A percentile compares a stretch with the other conserved stretches of the same genome.
phyloP scores from a whole-genome alignment of 352 stramenopile genomes.

The Ophiocytium majus region DNA sequence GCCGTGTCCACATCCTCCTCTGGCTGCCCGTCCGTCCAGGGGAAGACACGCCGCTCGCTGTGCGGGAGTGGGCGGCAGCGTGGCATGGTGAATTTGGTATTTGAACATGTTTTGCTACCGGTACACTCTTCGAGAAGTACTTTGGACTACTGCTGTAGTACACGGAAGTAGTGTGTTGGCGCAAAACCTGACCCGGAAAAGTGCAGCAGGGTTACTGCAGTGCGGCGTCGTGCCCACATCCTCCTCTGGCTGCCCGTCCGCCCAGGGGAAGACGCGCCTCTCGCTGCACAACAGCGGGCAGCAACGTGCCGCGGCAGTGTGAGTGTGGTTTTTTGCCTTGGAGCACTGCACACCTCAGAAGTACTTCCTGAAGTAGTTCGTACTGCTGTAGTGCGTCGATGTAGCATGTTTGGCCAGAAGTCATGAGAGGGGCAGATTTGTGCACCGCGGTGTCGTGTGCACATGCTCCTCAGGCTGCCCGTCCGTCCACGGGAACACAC shows the following conservation, averaged over 20 bases:
- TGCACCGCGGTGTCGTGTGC: constrained; percentile 42
- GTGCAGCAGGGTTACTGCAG: too few relatives aligned
- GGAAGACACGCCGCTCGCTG: background rate
- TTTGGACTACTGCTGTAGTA: background rate
- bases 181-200: too few relatives aligned
- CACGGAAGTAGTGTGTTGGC: too few relatives aligned
- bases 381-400: background rate
- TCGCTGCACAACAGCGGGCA: background rate
- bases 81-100: too few relatives aligned
- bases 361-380: background rate
- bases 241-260: constrained; percentile 24
- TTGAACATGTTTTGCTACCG: too few relatives aligned
- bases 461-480: constrained; percentile 32
- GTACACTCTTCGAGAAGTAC: background rate
- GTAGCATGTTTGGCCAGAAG: too few relatives aligned
- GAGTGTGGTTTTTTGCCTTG: too few relatives aligned
- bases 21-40: background rate
- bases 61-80: background rate
- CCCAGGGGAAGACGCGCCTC: background rate
- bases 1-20: constrained; percentile 47
- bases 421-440: too few relatives aligned
- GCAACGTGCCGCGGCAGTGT: too few relatives aligned
- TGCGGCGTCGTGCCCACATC: constrained; percentile 43
- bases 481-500: background rate
- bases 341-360: too few relatives aligned